phyloP scores from a whole-genome alignment of 176 grass and related monocot genomes.

The Ensete ventricosum region DNA sequence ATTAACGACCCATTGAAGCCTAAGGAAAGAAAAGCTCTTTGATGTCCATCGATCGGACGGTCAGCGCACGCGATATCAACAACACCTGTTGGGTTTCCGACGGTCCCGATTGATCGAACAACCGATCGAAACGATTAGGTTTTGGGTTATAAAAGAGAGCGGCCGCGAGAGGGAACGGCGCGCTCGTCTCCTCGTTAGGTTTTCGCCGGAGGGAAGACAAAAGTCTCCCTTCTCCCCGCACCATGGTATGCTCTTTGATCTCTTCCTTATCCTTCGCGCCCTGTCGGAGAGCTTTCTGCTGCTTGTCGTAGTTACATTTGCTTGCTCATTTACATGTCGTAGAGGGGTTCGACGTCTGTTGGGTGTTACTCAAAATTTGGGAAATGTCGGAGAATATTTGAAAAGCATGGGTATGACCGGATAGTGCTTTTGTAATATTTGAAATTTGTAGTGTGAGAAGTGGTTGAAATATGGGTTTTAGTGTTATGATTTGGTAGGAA shows the following conservation, averaged over 20 bases:
- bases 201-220: neutral
- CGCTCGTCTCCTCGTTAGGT: neutral
- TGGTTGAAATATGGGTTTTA: too few species aligned
- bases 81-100: neutral
- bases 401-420: too few species aligned
- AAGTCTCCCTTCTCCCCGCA: neutral
- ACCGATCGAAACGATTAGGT: neutral
- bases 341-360: too few species aligned
- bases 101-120: neutral
- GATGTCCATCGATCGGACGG: neutral
- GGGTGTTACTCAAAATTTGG: too few species aligned
- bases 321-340: too few species aligned
- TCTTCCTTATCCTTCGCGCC: neutral
- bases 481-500: too few species aligned
- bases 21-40: neutral
- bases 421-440: too few species aligned
- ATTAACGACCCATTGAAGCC: too few species aligned
- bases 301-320: too few species aligned
- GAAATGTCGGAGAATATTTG: too few species aligned
- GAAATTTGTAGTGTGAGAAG: too few species aligned
- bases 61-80: neutral
- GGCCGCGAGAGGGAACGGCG: neutral
- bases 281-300: too few species aligned
- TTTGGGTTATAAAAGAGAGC: neutral
- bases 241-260: neutral